Percentiles rank a stretch among this genome's conserved stretches.
These are phyloP conservation scores for Pleodorina starrii DNA, from an alignment of 139 green algal genomes.

Conservation along the genomic window DNA sequence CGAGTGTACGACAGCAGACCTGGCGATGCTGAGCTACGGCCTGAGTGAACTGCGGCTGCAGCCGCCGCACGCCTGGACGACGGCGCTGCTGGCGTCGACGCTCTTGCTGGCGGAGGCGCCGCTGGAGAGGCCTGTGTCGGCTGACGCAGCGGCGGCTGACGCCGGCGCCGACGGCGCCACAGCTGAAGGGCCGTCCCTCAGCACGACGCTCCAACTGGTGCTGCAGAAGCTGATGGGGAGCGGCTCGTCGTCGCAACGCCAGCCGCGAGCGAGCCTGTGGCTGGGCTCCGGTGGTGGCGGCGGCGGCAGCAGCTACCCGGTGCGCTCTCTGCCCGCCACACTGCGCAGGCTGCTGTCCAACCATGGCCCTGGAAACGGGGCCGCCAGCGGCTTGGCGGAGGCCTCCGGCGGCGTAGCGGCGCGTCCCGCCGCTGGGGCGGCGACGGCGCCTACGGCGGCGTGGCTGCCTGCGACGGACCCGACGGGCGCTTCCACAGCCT, in stretches of 20 bases:
- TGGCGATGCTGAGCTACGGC: constrained; percentile 23
- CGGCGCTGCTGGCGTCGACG: neutral
- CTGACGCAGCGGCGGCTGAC: neutral
- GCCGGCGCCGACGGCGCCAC: neutral
- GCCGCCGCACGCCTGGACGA: neutral
- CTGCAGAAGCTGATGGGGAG: neutral
- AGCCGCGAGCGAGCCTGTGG: neutral
- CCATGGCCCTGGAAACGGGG: no score
- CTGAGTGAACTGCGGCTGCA: neutral
- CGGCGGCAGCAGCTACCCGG: neutral
- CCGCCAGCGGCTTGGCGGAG: neutral
- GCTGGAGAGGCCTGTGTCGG: neutral
- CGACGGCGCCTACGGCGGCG: neutral
- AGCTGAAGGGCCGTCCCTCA: neutral
- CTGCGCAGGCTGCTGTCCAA: neutral
- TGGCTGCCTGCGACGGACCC: neutral
- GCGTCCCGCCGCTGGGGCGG: no score
- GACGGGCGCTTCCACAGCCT: no score
- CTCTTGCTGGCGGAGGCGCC: constrained; percentile 3
- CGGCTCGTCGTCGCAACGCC: neutral
- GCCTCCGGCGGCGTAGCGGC: neutral
- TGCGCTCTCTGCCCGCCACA: neutral
- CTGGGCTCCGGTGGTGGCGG: neutral
- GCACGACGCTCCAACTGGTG: neutral
- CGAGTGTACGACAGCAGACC: neutral